phyloP scores from a whole-genome alignment of 768 basidiomycete genomes.

The Multifurca ochricompacta region DNA sequence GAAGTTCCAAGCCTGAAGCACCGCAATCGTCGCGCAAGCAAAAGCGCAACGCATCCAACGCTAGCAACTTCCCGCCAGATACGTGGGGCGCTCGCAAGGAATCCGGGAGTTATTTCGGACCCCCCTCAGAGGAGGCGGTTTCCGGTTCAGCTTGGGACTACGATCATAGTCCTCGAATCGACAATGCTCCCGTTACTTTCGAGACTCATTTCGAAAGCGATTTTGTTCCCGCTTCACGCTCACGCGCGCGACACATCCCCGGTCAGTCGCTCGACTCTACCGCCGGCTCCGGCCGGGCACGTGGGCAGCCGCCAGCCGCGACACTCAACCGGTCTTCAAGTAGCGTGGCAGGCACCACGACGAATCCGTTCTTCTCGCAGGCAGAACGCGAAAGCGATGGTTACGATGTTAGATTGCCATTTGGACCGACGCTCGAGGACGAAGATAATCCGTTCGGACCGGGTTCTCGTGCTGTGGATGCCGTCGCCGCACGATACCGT shows the following conservation, averaged over 20 bases:
- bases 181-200: slow-evolving; percentile 16
- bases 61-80: slow-evolving; percentile 49
- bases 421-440: slow-evolving; percentile 14
- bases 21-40: slow-evolving; percentile 15
- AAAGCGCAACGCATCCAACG: slow-evolving; percentile 22
- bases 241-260: slow-evolving; percentile 2
- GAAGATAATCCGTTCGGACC: slow-evolving; percentile 14
- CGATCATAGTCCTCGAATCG: slow-evolving; percentile 13
- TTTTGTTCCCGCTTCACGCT: slow-evolving; percentile 8
- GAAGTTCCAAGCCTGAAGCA: slow-evolving; percentile 33
- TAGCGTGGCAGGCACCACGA: not conserved
- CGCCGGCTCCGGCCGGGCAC: not conserved
- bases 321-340: slow-evolving; percentile 10
- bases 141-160: slow-evolving; percentile 21
- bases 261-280: slow-evolving; percentile 3
- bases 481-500: not conserved
- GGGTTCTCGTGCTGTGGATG: not conserved
- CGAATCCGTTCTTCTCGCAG: slow-evolving; percentile 8
- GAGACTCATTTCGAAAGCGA: slow-evolving; percentile 16
- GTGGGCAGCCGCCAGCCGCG: not conserved
- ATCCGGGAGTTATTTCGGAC: slow-evolving; percentile 50
- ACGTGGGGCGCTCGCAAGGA: slow-evolving; percentile 49
- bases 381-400: slow-evolving; percentile 6
- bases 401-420: slow-evolving; percentile 1
- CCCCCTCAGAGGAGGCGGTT: slow-evolving; percentile 21